These are phyloP conservation scores for Ceratocystis huliohia DNA, from an alignment of 2,329 filamentous ascomycete species.

Conservation along the genomic window DNA sequence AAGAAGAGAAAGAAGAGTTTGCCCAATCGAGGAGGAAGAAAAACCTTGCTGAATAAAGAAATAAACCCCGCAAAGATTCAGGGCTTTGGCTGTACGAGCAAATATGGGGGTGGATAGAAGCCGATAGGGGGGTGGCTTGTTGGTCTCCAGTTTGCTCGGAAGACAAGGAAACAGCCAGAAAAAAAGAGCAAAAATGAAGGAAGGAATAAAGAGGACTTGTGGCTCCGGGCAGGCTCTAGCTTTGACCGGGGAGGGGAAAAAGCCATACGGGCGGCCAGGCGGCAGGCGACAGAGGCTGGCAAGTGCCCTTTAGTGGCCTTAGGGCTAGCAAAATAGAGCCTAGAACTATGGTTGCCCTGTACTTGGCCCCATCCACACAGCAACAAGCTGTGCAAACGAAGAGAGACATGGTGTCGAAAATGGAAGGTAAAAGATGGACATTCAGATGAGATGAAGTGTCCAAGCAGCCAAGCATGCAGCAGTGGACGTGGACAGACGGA, in stretches of 20 bases:
- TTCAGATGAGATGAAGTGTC: neutral
- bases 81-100: neutral
- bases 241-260: too few relatives aligned
- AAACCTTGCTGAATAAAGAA: neutral
- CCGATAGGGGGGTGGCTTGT: neutral
- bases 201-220: neutral
- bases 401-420: neutral
- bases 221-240: too few relatives aligned
- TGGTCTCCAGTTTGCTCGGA: neutral
- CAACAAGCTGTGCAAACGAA: neutral
- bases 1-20: neutral
- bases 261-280: too few relatives aligned
- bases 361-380: neutral
- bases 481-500: too few relatives aligned
- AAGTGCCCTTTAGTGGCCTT: neutral
- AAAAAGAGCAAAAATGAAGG: neutral
- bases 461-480: too few relatives aligned
- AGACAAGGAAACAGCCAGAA: neutral
- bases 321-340: neutral
- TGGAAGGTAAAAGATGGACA: neutral
- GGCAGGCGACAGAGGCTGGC: neutral
- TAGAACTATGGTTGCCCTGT: neutral
- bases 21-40: neutral
- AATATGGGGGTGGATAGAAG: neutral
- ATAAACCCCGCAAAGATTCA: neutral